These are phyloP conservation scores for Sporopachydermia cereana DNA, from an alignment of 1,139 yeast species.

Conservation along the genomic window DNA sequence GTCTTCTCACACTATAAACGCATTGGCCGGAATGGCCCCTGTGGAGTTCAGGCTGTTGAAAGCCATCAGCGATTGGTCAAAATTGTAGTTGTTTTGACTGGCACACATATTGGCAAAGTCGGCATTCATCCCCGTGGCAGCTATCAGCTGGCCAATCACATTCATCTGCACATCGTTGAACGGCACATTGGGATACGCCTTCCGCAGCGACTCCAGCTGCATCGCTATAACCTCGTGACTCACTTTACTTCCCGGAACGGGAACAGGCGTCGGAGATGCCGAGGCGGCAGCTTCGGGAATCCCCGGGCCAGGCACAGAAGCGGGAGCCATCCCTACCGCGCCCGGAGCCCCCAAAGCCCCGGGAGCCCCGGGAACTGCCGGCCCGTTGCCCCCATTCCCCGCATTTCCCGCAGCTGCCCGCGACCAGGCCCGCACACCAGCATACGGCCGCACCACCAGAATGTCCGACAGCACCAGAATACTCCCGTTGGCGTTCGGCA, in stretches of 20 bases:
- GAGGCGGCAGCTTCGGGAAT: constrained; percentile 15
- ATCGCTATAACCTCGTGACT: constrained; percentile 29
- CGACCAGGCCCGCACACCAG: constrained; percentile 51
- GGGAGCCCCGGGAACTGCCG: neutral
- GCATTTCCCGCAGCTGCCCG: constrained; percentile 11
- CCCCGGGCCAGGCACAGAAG: constrained; percentile 13
- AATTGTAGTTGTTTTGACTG: constrained; percentile 84
- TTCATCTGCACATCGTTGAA: constrained; percentile 1
- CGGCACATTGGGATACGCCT: neutral
- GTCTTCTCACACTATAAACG: too few relatives aligned
- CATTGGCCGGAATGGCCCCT: constrained; percentile 45
- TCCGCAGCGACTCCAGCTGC: constrained; percentile 39
- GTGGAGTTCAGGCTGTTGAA: constrained; percentile 51
- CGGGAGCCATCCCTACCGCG: constrained; percentile 8
- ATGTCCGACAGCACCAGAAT: constrained; percentile 81
- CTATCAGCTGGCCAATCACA: constrained; percentile 48
- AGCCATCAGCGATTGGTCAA: constrained; percentile 53
- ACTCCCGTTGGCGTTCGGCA: constrained; percentile 58
- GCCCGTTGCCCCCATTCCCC: constrained; percentile 10
- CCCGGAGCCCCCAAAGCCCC: too few relatives aligned
- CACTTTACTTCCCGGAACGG: constrained; percentile 15
- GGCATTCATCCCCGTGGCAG: constrained; percentile 65
- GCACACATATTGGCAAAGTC: constrained; percentile 77
- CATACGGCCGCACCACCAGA: constrained; percentile 52
- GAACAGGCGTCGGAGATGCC: constrained; percentile 9